Conservation (phyloP, 2,329 filamentous ascomycete genomes). For the Colletotrichum tamarilloi region DNA sequence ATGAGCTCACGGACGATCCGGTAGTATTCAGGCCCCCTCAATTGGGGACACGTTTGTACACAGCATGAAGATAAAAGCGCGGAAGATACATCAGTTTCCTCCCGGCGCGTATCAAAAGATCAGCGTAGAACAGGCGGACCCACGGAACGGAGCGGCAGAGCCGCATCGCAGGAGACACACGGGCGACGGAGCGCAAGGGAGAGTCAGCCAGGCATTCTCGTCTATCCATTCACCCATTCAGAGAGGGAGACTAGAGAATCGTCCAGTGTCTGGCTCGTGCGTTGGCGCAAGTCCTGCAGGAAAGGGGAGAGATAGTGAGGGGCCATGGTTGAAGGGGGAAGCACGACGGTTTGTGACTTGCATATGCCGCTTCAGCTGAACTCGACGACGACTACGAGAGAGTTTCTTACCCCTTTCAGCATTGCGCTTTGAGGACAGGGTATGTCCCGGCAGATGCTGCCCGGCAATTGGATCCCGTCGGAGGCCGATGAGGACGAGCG, state of each 20-base stretch:
- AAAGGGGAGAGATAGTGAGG: neutral
- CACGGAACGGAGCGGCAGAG: constrained; percentile 20
- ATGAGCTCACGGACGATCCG: neutral
- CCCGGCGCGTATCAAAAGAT: constrained; percentile 23
- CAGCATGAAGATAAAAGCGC: neutral
- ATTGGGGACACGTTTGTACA: neutral
- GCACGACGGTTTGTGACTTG: neutral
- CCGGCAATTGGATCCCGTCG: neutral
- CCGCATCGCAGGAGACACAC: neutral
- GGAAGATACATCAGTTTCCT: neutral
- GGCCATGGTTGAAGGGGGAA: neutral
- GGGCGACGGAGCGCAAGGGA: neutral
- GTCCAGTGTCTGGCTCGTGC: constrained; percentile 1
- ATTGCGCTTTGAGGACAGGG: neutral
- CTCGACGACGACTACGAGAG: neutral
- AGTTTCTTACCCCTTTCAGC: neutral
- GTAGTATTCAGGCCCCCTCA: neutral
- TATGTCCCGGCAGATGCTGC: neutral
- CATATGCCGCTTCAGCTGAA: neutral
- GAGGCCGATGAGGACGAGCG: neutral
- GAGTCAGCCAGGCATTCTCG: neutral
- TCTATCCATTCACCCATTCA: neutral
- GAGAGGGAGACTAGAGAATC: neutral
- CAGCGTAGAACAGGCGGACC: constrained; percentile 10
- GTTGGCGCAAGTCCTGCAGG: neutral